Conservation (phyloP, 228 moss, liverwort and hornwort genomes). For the Sphagnum fallax region DNA sequence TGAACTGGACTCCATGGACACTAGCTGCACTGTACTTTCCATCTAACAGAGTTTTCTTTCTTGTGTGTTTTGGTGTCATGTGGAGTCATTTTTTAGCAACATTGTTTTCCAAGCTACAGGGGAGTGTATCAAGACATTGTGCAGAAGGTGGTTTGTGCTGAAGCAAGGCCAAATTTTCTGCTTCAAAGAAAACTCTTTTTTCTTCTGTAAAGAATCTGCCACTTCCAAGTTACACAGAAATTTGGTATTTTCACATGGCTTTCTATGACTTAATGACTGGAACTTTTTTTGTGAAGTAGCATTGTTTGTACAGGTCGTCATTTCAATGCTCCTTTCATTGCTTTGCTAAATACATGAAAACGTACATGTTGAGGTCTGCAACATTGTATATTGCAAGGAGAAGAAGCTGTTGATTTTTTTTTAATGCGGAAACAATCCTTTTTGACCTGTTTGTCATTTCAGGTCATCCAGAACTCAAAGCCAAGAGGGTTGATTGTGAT, state of each 20-base stretch:
- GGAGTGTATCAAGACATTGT: conserved; percentile 74
- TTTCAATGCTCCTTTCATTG: conserved; percentile 1
- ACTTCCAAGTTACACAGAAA: background rate
- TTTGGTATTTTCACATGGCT: background rate
- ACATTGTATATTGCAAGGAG: background rate
- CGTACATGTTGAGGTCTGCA: conserved; percentile 5
- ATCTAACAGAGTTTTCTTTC: background rate
- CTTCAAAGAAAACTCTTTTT: conserved; percentile 65
- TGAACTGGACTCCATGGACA: background rate
- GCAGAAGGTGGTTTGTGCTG: conserved; percentile 83
- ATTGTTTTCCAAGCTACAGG: conserved; percentile 14
- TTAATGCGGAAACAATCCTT: background rate
- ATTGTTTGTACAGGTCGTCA: background rate
- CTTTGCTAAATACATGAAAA: conserved; percentile 9
- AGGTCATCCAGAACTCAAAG: conserved; percentile 41
- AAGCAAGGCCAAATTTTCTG: conserved; percentile 89
- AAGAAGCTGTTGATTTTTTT: conserved; percentile 2
- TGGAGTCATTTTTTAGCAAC: background rate
- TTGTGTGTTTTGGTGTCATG: background rate
- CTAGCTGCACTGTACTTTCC: background rate
- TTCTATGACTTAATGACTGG: background rate
- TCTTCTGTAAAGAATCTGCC: conserved; percentile 12
- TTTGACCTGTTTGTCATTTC: background rate
- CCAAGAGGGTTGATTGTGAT: conserved; percentile 71
- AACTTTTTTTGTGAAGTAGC: background rate